These are phyloP conservation scores for Talaromyces sp. DNA, from an alignment of 2,329 filamentous ascomycete species.

Conservation along the genomic window DNA sequence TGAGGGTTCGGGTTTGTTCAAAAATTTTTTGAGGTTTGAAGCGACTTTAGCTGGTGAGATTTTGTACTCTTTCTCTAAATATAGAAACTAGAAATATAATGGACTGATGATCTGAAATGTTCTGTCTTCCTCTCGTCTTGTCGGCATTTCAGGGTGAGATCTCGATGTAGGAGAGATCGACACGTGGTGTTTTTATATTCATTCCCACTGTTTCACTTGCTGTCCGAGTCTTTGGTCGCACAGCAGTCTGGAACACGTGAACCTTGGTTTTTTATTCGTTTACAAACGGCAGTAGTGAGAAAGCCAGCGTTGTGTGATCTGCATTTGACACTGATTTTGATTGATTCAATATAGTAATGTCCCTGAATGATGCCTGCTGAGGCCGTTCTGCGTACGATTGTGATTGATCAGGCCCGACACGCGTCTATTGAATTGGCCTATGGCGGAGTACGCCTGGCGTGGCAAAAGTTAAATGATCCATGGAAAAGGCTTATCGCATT, in stretches of 20 bases:
- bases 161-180: neutral
- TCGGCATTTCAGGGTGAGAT: too few species aligned
- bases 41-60: neutral
- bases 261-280: neutral
- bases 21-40: neutral
- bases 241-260: neutral
- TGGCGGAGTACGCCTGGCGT: neutral
- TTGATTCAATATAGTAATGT: neutral
- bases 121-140: too few species aligned
- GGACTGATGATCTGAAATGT: too few species aligned
- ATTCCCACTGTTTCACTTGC: neutral
- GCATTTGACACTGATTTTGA: neutral
- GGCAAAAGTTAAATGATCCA: neutral
- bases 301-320: neutral
- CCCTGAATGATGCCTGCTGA: neutral
- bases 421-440: neutral
- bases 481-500: neutral
- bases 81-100: too few species aligned
- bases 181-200: neutral
- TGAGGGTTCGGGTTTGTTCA: neutral
- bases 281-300: neutral
- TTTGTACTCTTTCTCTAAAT: too few species aligned
- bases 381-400: neutral
- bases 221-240: neutral
- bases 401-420: neutral